Base-by-base conservation (phyloP, 768 basidiomycete genomes). In the Kwoniella botswanensis region DNA sequence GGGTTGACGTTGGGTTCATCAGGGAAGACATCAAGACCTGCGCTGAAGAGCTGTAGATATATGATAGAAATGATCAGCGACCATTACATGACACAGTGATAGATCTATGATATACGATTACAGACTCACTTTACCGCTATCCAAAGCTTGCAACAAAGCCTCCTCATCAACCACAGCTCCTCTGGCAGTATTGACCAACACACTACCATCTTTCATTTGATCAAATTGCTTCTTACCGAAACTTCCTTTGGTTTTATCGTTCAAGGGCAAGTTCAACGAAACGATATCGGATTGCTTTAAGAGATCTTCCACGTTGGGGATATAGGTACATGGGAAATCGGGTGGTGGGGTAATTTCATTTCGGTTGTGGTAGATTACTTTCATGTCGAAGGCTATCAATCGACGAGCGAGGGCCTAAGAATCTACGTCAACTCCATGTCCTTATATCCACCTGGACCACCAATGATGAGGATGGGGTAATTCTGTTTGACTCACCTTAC, bases 151-250 rank as follows among this genome's bases (percentile, higher is more conserved):
- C 71, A 96, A 91, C 86, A 98, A 86, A 4, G 93, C 94, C 6
- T 88, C 89, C 83, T 96, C 93, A 72, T 96, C 92, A 43, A 97
- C 87, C 26, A 96, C 89, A 78, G 91, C 94, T 12, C 94, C 94
- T n/a, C 94, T 85, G 22, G 93, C 93, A 2, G 93, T 94, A 83
- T 94, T 94, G 71, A 94, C 88, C 77, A 95, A 87, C 64, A 93
- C 87, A 2, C 89, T 87, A 4, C 92, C 91, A 55, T 87, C 88
- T 85, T 92, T 94, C 86, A 96, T 85, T 74, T 86, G 86, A 60
- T 90, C 85, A 67, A 96, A 93, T 86, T 89, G 88, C 75, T 87
- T 88, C 82, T 92, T 91, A 12, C 89, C 89, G 1, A 94, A 89
- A 10, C 91, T 83, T 1, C 90, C 89, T 46, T 89, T 70, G 26